Base-by-base conservation (phyloP, 139 green algal genomes). In the Choricystis sp. region DNA sequence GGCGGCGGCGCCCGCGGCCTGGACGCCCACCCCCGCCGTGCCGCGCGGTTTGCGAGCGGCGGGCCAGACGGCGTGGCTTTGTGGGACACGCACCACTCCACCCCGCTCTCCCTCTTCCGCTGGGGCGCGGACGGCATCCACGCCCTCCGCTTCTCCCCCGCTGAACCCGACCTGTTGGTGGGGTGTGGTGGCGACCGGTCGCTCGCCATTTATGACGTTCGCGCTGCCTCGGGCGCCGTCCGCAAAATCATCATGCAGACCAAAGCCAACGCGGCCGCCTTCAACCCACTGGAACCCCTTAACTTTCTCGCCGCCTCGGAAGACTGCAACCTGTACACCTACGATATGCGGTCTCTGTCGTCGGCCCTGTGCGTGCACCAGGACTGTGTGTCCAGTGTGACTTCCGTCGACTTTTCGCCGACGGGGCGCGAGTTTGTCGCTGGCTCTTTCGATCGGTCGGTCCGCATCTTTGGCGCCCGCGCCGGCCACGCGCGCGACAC, bases 221-320 rank as follows among this genome's bases (percentile, higher is more conserved):
- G 93, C 21, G 70, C 64, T 25, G 59, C 66, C 60, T n/a, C n/a
- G n/a, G 92, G 82, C 0, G 83, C 92, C n/a, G 65, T 96, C 19
- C 80, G 89, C 64, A 97, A 97, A 71, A 67, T 97, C 26, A 66
- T 97, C 52, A 95, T 94, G 80, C 82, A 96, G 74, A 97, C 86
- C 22, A 83, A 81, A 31, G 79, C 62, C 64, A 99, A 99, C 61
- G 81, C 82, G 3, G 59, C 98, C 25, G 80, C 79, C 0, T 99
- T 93, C 91, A 98, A 99, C 73, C 93, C 93, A 0, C 89, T 95
- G 80, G 93, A 98, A 73, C 75, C 93, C 1, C 94, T 99, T 78
- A 98, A 98, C 82, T 98, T 99, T 76, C 94, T 83, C 24, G 80
- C 77, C 14, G 92, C 89, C 29, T 95, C 86, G 66, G 92, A 99